A percentile compares a stretch with the other conserved stretches of the same genome.
Conservation (phyloP, 1,284 basidiomycete genomes). For the Porphyrellus sp. region DNA sequence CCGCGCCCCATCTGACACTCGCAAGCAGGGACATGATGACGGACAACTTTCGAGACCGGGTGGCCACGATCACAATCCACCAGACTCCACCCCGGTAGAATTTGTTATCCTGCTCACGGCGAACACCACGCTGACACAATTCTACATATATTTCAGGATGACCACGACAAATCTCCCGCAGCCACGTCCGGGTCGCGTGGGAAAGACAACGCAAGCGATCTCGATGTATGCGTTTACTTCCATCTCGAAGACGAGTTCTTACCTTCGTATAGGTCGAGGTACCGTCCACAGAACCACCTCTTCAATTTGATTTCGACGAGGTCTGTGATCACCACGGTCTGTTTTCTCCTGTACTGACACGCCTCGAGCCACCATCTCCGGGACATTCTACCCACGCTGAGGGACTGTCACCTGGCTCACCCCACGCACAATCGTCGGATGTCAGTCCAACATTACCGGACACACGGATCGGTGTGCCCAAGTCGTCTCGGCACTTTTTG, state of each 20-base stretch:
- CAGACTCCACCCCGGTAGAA: neutral
- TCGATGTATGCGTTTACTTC: neutral
- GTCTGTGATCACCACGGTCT: neutral
- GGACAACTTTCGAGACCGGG: too few species aligned
- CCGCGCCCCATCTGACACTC: too few species aligned
- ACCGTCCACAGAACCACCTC: neutral
- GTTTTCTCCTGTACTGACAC: neutral
- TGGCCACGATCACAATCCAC: too few species aligned
- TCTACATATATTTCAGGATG: neutral
- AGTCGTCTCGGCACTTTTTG: neutral
- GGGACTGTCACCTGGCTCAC: neutral
- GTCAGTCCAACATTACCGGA: neutral
- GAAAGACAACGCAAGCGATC: neutral
- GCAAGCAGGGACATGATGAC: too few species aligned
- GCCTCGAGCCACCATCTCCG: neutral
- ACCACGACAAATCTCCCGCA: neutral
- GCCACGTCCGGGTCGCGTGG: neutral
- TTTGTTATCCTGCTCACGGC: neutral
- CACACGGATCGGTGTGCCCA: neutral
- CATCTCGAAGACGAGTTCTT: neutral
- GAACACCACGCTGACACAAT: neutral
- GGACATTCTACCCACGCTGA: neutral
- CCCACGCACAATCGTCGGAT: neutral
- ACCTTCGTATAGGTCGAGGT: neutral
- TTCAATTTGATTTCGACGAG: neutral